Evolutionary conservation across 1,284 basidiomycete genomes (phyloP), one percentile per base, ranked within the genome.

Genomic region (Apiotrichum brassicae): DNA sequence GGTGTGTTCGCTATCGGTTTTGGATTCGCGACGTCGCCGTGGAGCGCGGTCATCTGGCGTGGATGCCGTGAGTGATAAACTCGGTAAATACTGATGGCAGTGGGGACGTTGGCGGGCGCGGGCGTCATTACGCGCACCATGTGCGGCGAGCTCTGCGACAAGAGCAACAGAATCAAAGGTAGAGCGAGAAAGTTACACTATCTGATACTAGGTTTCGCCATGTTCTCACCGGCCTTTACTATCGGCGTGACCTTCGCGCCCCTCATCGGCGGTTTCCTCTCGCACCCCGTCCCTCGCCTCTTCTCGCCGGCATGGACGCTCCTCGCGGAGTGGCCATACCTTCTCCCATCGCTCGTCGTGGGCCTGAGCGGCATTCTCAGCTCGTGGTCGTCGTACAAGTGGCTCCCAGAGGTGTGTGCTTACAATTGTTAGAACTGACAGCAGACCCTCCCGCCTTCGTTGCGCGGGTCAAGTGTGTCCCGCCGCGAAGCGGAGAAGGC

Each of bases 71-170:
- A 61, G 66, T 22, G 3, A 16, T 11, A 19, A 16, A 6, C 8
- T 14, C 2, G 25, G 7, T 1, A 30, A 2, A 14, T 30, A 43
- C 48, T 44, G 19, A 49, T 35, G 19, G 24, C 37, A 66, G 63
- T 68, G 24, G 67, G 65, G 0, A 39, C 63, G 11, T 51, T 68
- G 9, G 65, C 65, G 11, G 67, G 65, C 9, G 63, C 59, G 12
- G 67, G 65, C 3, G 67, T 70, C 3, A 42, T 70, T 2, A 62
- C 63, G 3, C 43, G 67, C 20, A 70, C 65, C 4, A 70, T 70
- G 64, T 40, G 61, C 4, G 63, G 63, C 11, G 66, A 70, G 49
- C 36, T 70, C 42, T 70, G 65, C 38, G 65, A 70, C 46, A 62
- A 60, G 50, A 55, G 59, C 7, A 66, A 70, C 49, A 45, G 64